A percentile compares a stretch with the other conserved stretches of the same genome.
phyloP scores from a whole-genome alignment of 805 yeast species.

The Saccharomyces paradoxus region DNA sequence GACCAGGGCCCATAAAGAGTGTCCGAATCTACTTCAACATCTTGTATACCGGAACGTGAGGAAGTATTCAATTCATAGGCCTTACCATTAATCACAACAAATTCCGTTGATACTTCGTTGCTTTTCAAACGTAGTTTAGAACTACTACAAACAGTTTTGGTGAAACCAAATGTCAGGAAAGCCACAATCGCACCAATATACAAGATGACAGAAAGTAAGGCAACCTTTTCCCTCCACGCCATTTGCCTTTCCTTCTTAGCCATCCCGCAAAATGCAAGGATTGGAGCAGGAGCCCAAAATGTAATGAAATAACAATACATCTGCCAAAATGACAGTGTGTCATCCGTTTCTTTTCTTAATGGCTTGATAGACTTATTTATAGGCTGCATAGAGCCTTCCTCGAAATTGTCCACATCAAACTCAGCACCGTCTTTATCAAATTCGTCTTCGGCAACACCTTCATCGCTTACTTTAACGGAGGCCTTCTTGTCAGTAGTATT shows the following conservation, averaged over 20 bases:
- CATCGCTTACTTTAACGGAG: not conserved
- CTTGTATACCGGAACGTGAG: slow-evolving; percentile 75
- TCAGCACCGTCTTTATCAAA: not conserved
- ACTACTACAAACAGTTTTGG: slow-evolving; percentile 65
- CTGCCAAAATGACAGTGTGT: slow-evolving; percentile 46
- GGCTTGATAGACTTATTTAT: slow-evolving; percentile 1
- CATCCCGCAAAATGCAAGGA: slow-evolving; percentile 57
- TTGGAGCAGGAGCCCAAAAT: slow-evolving; percentile 83
- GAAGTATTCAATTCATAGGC: slow-evolving; percentile 66
- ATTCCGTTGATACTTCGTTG: slow-evolving; percentile 50
- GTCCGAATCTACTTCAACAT: slow-evolving; percentile 61
- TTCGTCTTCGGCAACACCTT: not conserved
- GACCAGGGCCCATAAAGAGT: slow-evolving; percentile 74
- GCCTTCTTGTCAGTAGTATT: not conserved
- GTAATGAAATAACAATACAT: slow-evolving; percentile 73
- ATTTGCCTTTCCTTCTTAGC: slow-evolving; percentile 71
- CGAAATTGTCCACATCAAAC: not conserved
- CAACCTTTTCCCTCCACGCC: slow-evolving; percentile 97
- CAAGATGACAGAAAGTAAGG: slow-evolving; percentile 65
- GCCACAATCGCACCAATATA: slow-evolving; percentile 73
- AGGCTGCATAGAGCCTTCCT: not conserved
- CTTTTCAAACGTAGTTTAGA: slow-evolving; percentile 44
- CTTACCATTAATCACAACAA: slow-evolving; percentile 72
- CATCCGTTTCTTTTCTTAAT: slow-evolving; percentile 1
- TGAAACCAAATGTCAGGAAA: slow-evolving; percentile 82